These are phyloP conservation scores for Spathaspora sp. DNA, from an alignment of 805 yeast species.

Conservation along the genomic window DNA sequence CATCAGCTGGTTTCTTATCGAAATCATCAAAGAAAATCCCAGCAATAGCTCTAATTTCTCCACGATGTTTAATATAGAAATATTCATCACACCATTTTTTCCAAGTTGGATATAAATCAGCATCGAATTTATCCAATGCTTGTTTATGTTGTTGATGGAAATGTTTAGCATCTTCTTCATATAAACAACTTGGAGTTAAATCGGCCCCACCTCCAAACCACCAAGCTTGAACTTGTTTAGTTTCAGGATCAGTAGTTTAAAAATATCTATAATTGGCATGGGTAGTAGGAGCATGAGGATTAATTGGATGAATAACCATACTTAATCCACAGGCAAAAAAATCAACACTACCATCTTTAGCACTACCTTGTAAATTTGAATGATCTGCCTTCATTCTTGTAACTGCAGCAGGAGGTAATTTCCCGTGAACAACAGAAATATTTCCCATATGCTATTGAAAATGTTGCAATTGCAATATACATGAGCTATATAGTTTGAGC, in stretches of 20 bases:
- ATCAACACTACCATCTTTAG: conserved; percentile 59
- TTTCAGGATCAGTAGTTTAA: conserved; percentile 79
- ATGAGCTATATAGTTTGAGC: too few species aligned
- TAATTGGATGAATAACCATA: conserved; percentile 89
- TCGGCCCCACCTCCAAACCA: conserved; percentile 99
- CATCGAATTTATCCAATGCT: conserved; percentile 79
- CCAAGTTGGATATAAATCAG: conserved; percentile 70
- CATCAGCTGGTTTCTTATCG: conserved; percentile 69
- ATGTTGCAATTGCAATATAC: too few species aligned
- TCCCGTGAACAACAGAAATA: conserved; percentile 84
- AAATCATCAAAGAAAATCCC: conserved; percentile 96
- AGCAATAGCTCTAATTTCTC: conserved; percentile 91
- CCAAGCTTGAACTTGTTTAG: conserved; percentile 85
- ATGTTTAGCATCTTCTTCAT: conserved; percentile 80
- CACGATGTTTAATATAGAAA: conserved; percentile 81
- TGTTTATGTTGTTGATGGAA: conserved; percentile 80
- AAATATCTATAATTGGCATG: conserved; percentile 94
- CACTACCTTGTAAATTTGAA: conserved; percentile 51
- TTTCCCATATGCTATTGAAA: too few species aligned
- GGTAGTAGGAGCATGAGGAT: conserved; percentile 96
- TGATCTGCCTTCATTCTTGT: conserved; percentile 87
- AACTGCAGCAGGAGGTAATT: conserved; percentile 81
- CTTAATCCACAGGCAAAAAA: conserved; percentile 93
- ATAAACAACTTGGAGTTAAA: conserved; percentile 85
- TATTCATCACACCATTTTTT: conserved; percentile 97